Evolutionary conservation across 805 yeast species (phyloP).

Genomic region (Wickerhamiella occidentalis): DNA sequence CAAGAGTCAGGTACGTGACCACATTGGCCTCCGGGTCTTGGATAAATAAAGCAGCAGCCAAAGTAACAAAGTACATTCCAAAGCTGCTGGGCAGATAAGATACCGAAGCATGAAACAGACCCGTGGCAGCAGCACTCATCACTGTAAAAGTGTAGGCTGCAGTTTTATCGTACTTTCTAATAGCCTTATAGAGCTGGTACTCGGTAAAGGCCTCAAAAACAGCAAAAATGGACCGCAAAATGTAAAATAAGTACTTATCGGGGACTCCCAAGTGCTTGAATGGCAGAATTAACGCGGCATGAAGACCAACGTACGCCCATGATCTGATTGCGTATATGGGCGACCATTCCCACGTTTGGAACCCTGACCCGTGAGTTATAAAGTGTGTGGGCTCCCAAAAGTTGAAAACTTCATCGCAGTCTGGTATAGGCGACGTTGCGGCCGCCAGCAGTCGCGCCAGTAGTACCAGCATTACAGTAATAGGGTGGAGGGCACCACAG

Average conservation of each 20-base stretch:
- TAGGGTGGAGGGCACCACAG: not conserved
- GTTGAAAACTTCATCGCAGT: slow-evolving; percentile 86
- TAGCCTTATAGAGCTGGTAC: slow-evolving; percentile 35
- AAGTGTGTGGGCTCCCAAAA: slow-evolving; percentile 91
- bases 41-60: slow-evolving; percentile 18
- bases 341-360: slow-evolving; percentile 94
- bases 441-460: slow-evolving; percentile 31
- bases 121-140: slow-evolving; percentile 51
- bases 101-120: slow-evolving; percentile 79
- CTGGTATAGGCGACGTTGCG: slow-evolving; percentile 58
- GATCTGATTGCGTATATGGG: slow-evolving; percentile 82
- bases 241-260: slow-evolving; percentile 35
- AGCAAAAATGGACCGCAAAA: slow-evolving; percentile 37
- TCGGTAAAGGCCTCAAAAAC: slow-evolving; percentile 40
- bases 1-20: slow-evolving; percentile 28
- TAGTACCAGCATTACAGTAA: slow-evolving; percentile 2
- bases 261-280: slow-evolving; percentile 18
- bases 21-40: slow-evolving; percentile 12
- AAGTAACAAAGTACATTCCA: slow-evolving; percentile 41
- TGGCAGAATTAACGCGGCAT: slow-evolving; percentile 23
- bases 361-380: slow-evolving; percentile 68
- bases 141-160: slow-evolving; percentile 52
- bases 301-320: slow-evolving; percentile 57
- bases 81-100: slow-evolving; percentile 76
- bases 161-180: slow-evolving; percentile 28